Percentiles rank a stretch among this genome's conserved stretches.
phyloP scores from a whole-genome alignment of 345 rosid genomes.

The Murraya koenigii region DNA sequence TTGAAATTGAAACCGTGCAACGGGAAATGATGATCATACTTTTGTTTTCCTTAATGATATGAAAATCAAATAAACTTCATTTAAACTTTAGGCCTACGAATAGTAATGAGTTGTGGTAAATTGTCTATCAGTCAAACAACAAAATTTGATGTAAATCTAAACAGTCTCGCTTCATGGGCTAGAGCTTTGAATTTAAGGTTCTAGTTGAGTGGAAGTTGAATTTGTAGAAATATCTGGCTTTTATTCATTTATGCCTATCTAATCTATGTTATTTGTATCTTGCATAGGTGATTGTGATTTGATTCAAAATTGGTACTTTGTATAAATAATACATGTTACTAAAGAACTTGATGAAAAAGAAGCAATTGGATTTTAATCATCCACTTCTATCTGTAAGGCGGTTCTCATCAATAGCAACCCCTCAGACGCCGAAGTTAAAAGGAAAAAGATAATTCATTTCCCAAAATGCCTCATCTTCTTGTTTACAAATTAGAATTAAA shows the following conservation, averaged over 20 bases:
- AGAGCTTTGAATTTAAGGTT: neutral
- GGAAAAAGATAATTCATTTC: slow-evolving; percentile 38
- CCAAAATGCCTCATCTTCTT: slow-evolving; percentile 51
- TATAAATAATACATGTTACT: slow-evolving; percentile 34
- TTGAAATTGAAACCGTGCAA: too few species aligned
- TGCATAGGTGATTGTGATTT: slow-evolving; percentile 9
- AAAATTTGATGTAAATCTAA: too few species aligned
- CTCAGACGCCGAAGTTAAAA: slow-evolving; percentile 40
- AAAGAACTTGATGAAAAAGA: slow-evolving; percentile 68
- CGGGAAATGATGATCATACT: too few species aligned
- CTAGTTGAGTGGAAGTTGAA: neutral
- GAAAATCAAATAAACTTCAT: too few species aligned
- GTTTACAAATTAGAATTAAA: slow-evolving; percentile 70
- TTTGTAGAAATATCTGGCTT: neutral
- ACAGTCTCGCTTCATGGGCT: neutral
- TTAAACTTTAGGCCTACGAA: too few species aligned
- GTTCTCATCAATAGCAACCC: slow-evolving; percentile 34
- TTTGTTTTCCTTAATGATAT: too few species aligned
- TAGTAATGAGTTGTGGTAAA: too few species aligned
- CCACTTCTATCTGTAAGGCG: slow-evolving; percentile 80
- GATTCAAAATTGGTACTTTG: slow-evolving; percentile 11
- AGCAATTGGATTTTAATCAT: slow-evolving; percentile 69
- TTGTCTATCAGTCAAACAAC: too few species aligned
- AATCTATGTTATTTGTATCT: neutral
- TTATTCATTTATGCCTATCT: neutral